Base-by-base conservation (phyloP, 2,329 filamentous ascomycete species). In the Proliferodiscus dingleyae region DNA sequence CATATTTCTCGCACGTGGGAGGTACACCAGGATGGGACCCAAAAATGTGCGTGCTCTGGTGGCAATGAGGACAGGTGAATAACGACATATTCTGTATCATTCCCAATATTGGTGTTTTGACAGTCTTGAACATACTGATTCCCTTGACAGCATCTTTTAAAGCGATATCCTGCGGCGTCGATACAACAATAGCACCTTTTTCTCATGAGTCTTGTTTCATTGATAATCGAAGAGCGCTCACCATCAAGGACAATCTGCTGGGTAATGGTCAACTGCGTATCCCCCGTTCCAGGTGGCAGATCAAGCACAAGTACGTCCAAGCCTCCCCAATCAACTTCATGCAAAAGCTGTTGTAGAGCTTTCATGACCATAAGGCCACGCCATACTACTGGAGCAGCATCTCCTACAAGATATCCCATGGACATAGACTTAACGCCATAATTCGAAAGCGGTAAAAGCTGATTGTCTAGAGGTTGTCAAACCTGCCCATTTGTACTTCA, bases 391-490 rank as follows among this genome's bases (percentile, higher is more conserved):
- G 90, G 88, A 4, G 87, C 85, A 9, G 81, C 77, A 54, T 89
- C 83, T 16, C 79, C 80, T 1, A 95, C 81, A 1, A 98, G 76
- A 55, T 95, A 97, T 40, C 93, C 93, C 87, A 98, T 97, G 0
- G 90, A 96, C 93, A 98, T 98, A 44, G 89, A 94, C 68, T 94
- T 94, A 46, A 98, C 78, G 32, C 93, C 93, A 70, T 97, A 97
- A 63, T 95, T 95, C 18, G 87, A 89, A 19, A 98, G 70, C 0
- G 93, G 93, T 2, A 97, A 61, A 3, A 98, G 76, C 59, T 89
- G 83, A 60, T 90, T 89, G 56, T 85, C 80, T 87, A 51, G 13
- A 11, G 21, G 39, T 37, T 29, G 51, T 64, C 55, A 64, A 60
- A 57, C 41, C 34, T 21, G 28, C 37, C 16, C 40, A 18, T 21